Evolutionary conservation across 164 flowering plant genomes (phyloP), one percentile per base, ranked within the genome.

Genomic region (Protea cynaroides): DNA sequence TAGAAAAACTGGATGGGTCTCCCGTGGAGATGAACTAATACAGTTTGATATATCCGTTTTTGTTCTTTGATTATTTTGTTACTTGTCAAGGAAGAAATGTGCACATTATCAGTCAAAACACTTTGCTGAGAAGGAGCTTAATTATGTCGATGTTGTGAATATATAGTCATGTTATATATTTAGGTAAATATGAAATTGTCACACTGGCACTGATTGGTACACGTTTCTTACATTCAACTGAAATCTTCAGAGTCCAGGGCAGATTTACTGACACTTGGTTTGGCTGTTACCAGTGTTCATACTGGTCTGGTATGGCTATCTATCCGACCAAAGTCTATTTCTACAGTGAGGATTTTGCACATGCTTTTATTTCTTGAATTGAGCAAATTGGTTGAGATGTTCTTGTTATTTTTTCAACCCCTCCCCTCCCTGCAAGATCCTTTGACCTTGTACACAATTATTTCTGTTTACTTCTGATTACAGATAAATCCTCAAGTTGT

Each of bases 301-400:
- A 60, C 85, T 59, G 96, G 97, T 67, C 72, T 89, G 50, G 96
- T 94, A 5, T 94, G 99, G 97, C 75, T 94, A 37, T 89, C 96
- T 1, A 85, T 94, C 46, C 78, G 88, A 52, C 97, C 99, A n/a
- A 94, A 94, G 69, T 55, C 88, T 34, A 79, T 93, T 60, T 74
- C 83, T 59, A 70, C 63, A 83, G 96, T 89, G 63, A 83, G 88
- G 22, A 15, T 51, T 53, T 15, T 29, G 34, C 34, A 29, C 38
- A 19, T n/a, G 25, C 61, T 44, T 52, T n/a, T 19, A 37, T 21
- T 22, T 44, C 49, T 64, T 17, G 7, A 59, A 55, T 29, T 40
- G 60, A 44, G 5, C 19, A 13, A 13, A 49, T 49, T 49, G 7
- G 6, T 49, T 40, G 14, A 12, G 14, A 6, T 12, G 46, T 63